Evolutionary conservation across 345 rosid genomes (phyloP).

Genomic region (Clausena lansium): DNA sequence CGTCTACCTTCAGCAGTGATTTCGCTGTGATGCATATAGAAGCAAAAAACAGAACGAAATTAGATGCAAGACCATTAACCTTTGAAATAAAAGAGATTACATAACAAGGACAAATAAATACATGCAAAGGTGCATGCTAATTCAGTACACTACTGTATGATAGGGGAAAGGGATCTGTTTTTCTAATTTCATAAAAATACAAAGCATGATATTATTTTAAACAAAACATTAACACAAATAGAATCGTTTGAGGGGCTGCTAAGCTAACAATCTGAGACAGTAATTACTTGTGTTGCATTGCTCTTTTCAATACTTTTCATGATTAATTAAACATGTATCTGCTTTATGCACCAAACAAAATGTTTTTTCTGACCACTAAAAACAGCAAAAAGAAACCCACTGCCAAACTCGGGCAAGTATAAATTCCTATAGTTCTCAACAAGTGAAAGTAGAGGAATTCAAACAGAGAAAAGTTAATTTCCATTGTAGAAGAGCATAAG

Average conservation of each 20-base stretch:
- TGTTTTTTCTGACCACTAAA: not conserved
- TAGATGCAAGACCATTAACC: not conserved
- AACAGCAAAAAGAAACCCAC: not conserved
- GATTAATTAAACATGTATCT: not conserved
- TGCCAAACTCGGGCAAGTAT: not conserved
- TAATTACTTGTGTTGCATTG: not conserved
- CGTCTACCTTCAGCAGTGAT: slow-evolving; percentile 88
- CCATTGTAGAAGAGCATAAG: not conserved
- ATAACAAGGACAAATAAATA: not conserved
- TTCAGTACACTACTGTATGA: not conserved
- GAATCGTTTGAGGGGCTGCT: not conserved
- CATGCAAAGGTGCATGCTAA: not conserved
- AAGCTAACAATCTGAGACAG: not conserved
- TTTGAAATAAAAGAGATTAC: not conserved
- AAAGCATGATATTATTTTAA: not conserved
- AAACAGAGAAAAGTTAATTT: not conserved
- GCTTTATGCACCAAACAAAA: not conserved
- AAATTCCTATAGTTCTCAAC: not conserved
- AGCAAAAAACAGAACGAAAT: slow-evolving; percentile 3
- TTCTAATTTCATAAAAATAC: not conserved
- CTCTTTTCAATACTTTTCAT: not conserved
- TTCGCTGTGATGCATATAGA: slow-evolving; percentile 48
- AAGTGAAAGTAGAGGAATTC: not conserved
- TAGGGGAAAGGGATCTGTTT: not conserved
- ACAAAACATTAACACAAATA: not conserved